phyloP scores from a whole-genome alignment of 768 basidiomycete genomes.

The Gautieria morchelliformis region DNA sequence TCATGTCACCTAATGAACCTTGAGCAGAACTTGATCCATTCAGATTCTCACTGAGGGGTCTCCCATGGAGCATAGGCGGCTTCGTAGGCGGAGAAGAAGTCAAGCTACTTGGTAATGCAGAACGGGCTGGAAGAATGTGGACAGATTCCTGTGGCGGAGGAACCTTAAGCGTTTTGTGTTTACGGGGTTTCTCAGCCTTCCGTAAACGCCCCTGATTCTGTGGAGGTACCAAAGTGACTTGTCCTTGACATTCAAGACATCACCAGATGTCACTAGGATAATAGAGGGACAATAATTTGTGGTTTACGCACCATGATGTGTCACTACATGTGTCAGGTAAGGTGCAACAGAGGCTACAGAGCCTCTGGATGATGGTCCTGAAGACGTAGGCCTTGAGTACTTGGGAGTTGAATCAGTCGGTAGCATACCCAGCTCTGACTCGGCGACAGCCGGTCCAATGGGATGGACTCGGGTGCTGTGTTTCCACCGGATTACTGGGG shows the following conservation, averaged over 20 bases:
- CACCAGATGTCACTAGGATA: not conserved
- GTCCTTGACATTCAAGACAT: slow-evolving; percentile 11
- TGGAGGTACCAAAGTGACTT: slow-evolving; percentile 37
- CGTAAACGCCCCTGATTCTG: slow-evolving; percentile 43
- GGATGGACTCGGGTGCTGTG: not conserved
- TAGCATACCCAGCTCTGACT: too few relatives aligned
- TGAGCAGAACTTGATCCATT: too few relatives aligned
- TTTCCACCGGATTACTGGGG: too few relatives aligned
- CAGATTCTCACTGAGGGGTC: too few relatives aligned
- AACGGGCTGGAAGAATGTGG: not conserved
- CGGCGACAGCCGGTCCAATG: not conserved
- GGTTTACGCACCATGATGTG: slow-evolving; percentile 32
- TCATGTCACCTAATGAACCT: too few relatives aligned
- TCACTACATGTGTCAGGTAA: slow-evolving; percentile 48
- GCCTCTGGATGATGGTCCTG: not conserved
- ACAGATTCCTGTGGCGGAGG: not conserved
- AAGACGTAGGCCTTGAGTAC: not conserved
- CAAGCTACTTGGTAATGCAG: not conserved
- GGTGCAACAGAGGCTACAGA: slow-evolving; percentile 27
- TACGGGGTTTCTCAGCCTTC: slow-evolving; percentile 26
- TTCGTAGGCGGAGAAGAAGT: not conserved
- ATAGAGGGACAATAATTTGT: not conserved
- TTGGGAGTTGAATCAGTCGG: not conserved
- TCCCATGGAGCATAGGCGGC: not conserved
- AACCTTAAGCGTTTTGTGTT: slow-evolving; percentile 24